Evolutionary conservation across 2,329 filamentous ascomycete species (phyloP).

Genomic region (Graphilbum ipis-grandicollis): DNA sequence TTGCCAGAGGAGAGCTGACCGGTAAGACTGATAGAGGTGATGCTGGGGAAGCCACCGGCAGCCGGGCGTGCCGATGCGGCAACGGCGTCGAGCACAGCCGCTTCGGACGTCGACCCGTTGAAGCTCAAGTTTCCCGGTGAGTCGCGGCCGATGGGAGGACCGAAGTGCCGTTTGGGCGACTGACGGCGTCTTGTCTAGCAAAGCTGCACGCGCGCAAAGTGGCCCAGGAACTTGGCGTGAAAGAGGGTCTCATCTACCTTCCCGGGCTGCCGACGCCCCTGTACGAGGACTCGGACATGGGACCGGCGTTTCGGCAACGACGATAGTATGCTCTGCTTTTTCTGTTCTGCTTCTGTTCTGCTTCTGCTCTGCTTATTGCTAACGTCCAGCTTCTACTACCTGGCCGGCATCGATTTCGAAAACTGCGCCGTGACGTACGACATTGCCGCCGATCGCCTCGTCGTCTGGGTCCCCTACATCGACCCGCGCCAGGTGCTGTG

Average conservation of each 20-base stretch:
- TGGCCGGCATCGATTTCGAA: slow-evolving; percentile 35
- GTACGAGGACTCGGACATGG: slow-evolving; percentile 43
- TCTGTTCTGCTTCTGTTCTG: not conserved
- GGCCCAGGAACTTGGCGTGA: slow-evolving; percentile 28
- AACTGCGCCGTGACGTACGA: slow-evolving; percentile 41
- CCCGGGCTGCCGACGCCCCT: slow-evolving; percentile 30
- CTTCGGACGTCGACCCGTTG: not conserved
- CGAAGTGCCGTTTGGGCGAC: no score
- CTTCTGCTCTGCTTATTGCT: no score
- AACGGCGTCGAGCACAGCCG: slow-evolving; percentile 53
- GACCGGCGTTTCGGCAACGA: slow-evolving; percentile 36
- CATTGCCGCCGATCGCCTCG: slow-evolving; percentile 41
- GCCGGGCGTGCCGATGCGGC: no score
- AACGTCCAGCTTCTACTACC: slow-evolving; percentile 36
- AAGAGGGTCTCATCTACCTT: slow-evolving; percentile 36
- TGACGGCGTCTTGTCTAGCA: slow-evolving; percentile 17
- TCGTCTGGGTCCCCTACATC: slow-evolving; percentile 56
- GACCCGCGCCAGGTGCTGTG: slow-evolving; percentile 44
- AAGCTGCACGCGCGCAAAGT: slow-evolving; percentile 41
- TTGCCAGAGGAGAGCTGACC: no score
- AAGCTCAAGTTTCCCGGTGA: slow-evolving; percentile 25
- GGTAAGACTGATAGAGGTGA: slow-evolving; percentile 1
- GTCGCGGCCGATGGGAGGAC: no score
- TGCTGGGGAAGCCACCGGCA: not conserved
- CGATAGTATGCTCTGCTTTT: slow-evolving; percentile 28